Evolutionary conservation across 495 filamentous ascomycete species (phyloP).

Genomic region (Apiosordaria backusii): DNA sequence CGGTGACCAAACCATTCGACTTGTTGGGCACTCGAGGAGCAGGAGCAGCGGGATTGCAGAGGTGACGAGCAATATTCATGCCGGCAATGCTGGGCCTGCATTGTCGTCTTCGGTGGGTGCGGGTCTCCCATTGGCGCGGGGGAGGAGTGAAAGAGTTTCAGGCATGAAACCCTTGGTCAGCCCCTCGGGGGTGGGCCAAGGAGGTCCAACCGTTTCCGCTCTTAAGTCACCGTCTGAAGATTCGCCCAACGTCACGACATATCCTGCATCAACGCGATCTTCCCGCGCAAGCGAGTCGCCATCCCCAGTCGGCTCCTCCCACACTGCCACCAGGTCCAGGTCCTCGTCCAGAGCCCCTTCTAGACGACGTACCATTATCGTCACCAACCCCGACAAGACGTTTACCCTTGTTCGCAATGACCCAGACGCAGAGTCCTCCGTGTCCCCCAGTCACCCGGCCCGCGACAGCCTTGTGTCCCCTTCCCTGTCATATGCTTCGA

Average conservation of each 20-base stretch:
- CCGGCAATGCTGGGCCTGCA: conserved; percentile 33
- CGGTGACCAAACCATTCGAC: conserved; percentile 21
- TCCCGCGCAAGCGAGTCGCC: conserved; percentile 18
- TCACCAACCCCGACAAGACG: conserved; percentile 47
- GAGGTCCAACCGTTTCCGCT: conserved; percentile 26
- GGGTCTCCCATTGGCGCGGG: conserved; percentile 38
- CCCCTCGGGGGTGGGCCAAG: conserved; percentile 29
- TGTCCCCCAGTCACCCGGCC: conserved; percentile 14
- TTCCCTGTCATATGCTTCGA: conserved; percentile 35
- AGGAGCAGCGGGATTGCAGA: conserved; percentile 6
- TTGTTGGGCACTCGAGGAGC: conserved; percentile 17
- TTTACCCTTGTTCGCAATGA: conserved; percentile 37
- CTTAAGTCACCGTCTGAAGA: conserved; percentile 37
- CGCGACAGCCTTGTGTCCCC: conserved; percentile 30
- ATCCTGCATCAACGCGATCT: conserved; percentile 21
- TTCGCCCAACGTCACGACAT: conserved; percentile 25
- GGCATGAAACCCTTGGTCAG: conserved; percentile 41
- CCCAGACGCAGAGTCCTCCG: conserved; percentile 21
- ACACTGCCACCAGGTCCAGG: conserved; percentile 15
- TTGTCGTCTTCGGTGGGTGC: conserved; percentile 36
- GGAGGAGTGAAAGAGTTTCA: conserved; percentile 45
- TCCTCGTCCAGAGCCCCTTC: conserved; percentile 30
- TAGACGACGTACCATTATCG: conserved; percentile 39
- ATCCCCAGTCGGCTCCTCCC: background rate
- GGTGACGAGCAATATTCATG: conserved; percentile 16